Base-by-base conservation (phyloP, 1,139 yeast genomes). In the Geotrichum siamense region DNA sequence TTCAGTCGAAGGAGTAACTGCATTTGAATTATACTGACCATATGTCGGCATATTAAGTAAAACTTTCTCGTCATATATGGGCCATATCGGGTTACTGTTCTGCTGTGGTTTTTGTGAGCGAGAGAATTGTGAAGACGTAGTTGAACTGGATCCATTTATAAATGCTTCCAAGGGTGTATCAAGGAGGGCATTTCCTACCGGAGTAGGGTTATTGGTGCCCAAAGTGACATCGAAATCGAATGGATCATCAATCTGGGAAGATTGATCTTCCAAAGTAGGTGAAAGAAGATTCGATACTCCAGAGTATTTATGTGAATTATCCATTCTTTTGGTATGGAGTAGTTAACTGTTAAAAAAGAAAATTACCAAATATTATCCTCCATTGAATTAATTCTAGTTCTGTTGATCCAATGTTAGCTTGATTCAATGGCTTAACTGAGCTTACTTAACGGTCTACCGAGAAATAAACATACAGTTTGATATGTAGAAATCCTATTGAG, bases 91-190 rank as follows among this genome's bases (percentile, higher is more conserved):
- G 13, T 36, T 23, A 23, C 12, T 23, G 20, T 47, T 27, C 33
- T 37, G 21, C 39, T 34, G 50, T 36, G 34, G 12, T 12, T 5
- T 25, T 28, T 29, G 33, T n/a, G 26, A 32, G 16, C 22, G 28
- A 22, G 20, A 5, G 21, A 19, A 21, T 38, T 45, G 40, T n/a
- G 22, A 27, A 26, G 44, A 5, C 67, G 20, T 62, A 47, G 20
- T 59, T 53, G 43, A 3, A 17, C 16, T 12, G 2, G 62, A 61
- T 38, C 57, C 56, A 33, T 19, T 39, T 27, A 32, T 41, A 25
- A 29, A 39, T 22, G 32, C 27, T 32, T 39, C 40, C 25, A n/a
- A 31, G 23, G 26, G 39, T n/a, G 30, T 23, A 37, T 35, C 42
- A 41, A 51, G 25, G 43, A 31, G 36, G 43, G 44, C 44, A 49